Conservation (phyloP, 208 protist genomes). For the Acanthamoeba healyi region DNA sequence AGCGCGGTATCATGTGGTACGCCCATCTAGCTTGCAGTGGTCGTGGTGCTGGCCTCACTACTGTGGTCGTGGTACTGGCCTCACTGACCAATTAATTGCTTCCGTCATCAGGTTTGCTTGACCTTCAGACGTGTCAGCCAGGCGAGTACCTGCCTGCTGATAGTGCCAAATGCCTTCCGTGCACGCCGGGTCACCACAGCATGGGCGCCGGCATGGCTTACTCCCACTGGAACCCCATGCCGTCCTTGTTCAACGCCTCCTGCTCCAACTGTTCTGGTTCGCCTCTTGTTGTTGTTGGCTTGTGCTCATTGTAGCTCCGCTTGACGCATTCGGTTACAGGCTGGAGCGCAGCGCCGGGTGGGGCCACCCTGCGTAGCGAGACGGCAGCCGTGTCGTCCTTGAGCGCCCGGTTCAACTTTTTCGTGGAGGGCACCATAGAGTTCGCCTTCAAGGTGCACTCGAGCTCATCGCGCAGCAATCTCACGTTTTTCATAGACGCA, state of each 20-base stretch:
- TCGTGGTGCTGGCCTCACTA: neutral
- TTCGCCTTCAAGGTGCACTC: conserved; percentile 59
- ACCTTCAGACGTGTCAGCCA: conserved; percentile 31
- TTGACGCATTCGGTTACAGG: neutral
- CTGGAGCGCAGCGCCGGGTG: neutral
- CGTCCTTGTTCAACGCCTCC: neutral
- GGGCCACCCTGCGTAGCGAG: neutral
- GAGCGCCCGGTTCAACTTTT: conserved; percentile 17
- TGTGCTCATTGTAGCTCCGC: no score
- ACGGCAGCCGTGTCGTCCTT: neutral
- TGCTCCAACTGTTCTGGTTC: neutral
- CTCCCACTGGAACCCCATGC: neutral
- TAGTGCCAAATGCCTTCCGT: conserved; percentile 31
- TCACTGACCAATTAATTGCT: no score
- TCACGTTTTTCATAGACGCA: conserved; percentile 27
- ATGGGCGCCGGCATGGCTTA: conserved; percentile 11
- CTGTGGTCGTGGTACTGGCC: neutral
- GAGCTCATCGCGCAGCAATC: neutral
- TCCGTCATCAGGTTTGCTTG: neutral
- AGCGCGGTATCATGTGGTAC: neutral
- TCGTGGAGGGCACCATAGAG: conserved; percentile 35
- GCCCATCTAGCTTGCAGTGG: neutral
- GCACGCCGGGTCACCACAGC: conserved; percentile 48
- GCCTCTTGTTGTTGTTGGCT: no score
- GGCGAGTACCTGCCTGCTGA: conserved; percentile 41